phyloP scores from a whole-genome alignment of 2,329 filamentous ascomycete species.

The Fusarium papillatum region DNA sequence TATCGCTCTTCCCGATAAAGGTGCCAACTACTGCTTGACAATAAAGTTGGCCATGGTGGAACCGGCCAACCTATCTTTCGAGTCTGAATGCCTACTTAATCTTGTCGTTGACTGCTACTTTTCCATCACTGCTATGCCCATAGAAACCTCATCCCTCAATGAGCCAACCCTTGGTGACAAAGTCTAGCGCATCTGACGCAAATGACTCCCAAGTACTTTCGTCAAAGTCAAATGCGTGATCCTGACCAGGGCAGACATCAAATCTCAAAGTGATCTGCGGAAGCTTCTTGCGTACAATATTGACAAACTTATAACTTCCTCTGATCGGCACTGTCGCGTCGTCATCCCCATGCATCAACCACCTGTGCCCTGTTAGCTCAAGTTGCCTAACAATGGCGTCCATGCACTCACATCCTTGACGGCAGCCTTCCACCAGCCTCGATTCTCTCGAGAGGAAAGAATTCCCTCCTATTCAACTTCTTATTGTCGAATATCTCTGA shows the following conservation, averaged over 20 bases:
- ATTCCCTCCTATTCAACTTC: not conserved
- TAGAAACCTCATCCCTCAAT: not conserved
- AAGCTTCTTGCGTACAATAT: conserved; percentile 8
- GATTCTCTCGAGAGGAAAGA: conserved; percentile 34
- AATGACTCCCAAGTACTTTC: conserved; percentile 31
- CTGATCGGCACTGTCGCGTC: conserved; percentile 24
- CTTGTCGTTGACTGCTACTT: too few relatives aligned
- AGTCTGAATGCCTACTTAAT: too few relatives aligned
- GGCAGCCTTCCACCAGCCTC: conserved; percentile 29
- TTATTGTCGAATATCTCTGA: conserved; percentile 32
- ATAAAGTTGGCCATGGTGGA: too few relatives aligned
- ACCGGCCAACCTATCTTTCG: too few relatives aligned
- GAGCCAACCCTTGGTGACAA: conserved; percentile 34
- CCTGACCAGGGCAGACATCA: conserved; percentile 29
- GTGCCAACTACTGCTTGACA: too few relatives aligned
- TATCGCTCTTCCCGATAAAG: too few relatives aligned
- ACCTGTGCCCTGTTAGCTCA: conserved; percentile 10
- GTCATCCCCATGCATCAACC: conserved; percentile 40
- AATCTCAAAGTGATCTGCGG: conserved; percentile 25
- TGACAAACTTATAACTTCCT: conserved; percentile 17
- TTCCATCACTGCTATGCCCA: too few relatives aligned
- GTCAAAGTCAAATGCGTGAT: conserved; percentile 41
- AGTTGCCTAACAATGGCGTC: fast-evolving
- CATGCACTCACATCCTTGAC: conserved; percentile 19
- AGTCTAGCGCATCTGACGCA: conserved; percentile 24